These are phyloP conservation scores for Oenanthe sinensis DNA, from an alignment of 129 eudicot genomes.

Conservation along the genomic window DNA sequence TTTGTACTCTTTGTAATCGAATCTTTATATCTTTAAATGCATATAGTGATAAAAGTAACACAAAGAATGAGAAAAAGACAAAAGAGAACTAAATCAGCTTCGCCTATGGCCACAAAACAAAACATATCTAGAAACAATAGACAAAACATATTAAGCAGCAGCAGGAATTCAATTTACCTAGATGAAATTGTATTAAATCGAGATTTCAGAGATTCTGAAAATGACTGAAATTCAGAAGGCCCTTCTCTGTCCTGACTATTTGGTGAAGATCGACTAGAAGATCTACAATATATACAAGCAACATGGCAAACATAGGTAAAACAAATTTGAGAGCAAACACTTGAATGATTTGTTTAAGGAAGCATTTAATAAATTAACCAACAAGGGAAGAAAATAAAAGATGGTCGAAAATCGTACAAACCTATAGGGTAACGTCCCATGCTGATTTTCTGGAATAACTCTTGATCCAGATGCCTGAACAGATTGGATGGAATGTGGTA, in stretches of 20 bases:
- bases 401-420: slow-evolving; percentile 11
- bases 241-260: slow-evolving; percentile 71
- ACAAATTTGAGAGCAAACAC: background rate
- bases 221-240: slow-evolving; percentile 71
- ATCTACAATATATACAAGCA: slow-evolving; percentile 24
- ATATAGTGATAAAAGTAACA: background rate
- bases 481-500: slow-evolving; percentile 39
- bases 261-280: slow-evolving; percentile 53
- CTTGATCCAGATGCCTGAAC: slow-evolving; percentile 41
- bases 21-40: slow-evolving; percentile 62
- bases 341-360: background rate
- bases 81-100: background rate
- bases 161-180: slow-evolving; percentile 35
- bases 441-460: slow-evolving; percentile 38
- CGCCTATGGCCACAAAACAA: background rate
- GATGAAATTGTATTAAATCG: slow-evolving; percentile 61
- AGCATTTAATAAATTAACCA: background rate
- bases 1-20: slow-evolving; percentile 82
- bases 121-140: background rate
- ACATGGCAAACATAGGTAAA: background rate
- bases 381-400: background rate
- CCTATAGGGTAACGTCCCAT: slow-evolving; percentile 47
- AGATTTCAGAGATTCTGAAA: slow-evolving; percentile 74
- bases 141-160: background rate
- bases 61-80: background rate